Percentiles rank a stretch among this genome's conserved stretches.
These are phyloP conservation scores for Clarireedia hainanense DNA, from an alignment of 2,329 filamentous ascomycete genomes.

Conservation along the genomic window DNA sequence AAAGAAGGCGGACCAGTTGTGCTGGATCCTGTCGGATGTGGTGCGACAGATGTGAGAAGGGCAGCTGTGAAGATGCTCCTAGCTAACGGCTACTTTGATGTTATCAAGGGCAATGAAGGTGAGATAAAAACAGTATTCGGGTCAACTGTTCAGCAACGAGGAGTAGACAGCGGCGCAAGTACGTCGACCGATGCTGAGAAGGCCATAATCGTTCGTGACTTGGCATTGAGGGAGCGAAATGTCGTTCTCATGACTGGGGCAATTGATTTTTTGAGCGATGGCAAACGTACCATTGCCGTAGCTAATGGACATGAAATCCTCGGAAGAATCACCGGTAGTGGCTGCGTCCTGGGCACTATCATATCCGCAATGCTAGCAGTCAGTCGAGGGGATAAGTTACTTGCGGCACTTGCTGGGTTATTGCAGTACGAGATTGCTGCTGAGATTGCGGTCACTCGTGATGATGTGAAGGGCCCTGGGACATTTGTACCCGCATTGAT, in stretches of 20 bases:
- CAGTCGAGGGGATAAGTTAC: conserved; percentile 53
- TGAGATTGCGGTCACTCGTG: conserved; percentile 55
- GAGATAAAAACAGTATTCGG: conserved; percentile 73
- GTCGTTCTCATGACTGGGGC: conserved; percentile 77
- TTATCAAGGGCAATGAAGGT: conserved; percentile 91
- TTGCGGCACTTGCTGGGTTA: conserved; percentile 64
- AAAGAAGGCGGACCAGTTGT: conserved; percentile 65
- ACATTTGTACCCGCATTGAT: conserved; percentile 81
- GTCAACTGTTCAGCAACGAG: conserved; percentile 57
- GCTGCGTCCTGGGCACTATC: conserved; percentile 77
- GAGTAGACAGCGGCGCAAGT: conserved; percentile 69
- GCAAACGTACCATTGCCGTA: conserved; percentile 56
- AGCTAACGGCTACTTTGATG: conserved; percentile 65
- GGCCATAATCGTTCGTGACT: conserved; percentile 51
- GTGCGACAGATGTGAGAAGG: conserved; percentile 68
- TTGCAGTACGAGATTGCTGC: conserved; percentile 68
- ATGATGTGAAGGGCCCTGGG: conserved; percentile 68
- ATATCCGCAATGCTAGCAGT: conserved; percentile 69
- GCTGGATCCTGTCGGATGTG: conserved; percentile 85
- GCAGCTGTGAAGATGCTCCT: conserved; percentile 65
- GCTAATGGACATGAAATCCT: conserved; percentile 70
- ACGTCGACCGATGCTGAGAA: conserved; percentile 45
- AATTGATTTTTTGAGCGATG: conserved; percentile 72
- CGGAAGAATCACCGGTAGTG: conserved; percentile 67
- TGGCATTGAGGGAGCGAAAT: conserved; percentile 62